Conservation (phyloP, 208 protist species). For the Wallacemonas collosoma region DNA sequence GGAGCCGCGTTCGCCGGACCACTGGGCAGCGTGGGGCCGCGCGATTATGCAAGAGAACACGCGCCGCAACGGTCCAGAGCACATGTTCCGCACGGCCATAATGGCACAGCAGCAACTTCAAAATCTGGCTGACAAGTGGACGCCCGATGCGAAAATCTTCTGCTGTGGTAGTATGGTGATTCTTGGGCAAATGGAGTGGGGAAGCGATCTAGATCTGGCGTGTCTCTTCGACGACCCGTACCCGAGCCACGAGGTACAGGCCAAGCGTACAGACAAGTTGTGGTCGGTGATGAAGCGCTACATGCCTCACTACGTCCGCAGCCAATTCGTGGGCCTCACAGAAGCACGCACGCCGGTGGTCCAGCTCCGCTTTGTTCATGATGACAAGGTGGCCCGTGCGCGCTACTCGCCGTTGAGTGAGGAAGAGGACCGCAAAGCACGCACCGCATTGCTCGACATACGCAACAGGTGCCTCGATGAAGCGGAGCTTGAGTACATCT, state of each 20-base stretch:
- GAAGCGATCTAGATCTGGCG: conserved; percentile 89
- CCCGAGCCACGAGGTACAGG: conserved; percentile 73
- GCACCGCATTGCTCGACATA: conserved; percentile 83
- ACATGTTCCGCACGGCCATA: conserved; percentile 87
- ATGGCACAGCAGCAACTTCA: conserved; percentile 83
- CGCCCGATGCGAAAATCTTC: conserved; percentile 90
- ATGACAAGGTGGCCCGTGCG: conserved; percentile 76
- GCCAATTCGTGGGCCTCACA: conserved; percentile 67
- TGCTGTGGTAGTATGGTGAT: conserved; percentile 87
- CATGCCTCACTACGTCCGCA: conserved; percentile 82
- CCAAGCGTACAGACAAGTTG: conserved; percentile 85
- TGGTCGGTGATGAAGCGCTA: conserved; percentile 90
- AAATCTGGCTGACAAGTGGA: conserved; percentile 86
- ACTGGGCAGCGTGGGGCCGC: conserved; percentile 81
- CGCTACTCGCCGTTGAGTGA: conserved; percentile 81
- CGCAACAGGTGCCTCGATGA: conserved; percentile 67
- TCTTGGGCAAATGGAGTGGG: conserved; percentile 91
- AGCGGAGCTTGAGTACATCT: conserved; percentile 84
- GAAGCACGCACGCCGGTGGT: conserved; percentile 88
- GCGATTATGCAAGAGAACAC: conserved; percentile 78
- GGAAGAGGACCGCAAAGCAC: conserved; percentile 84
- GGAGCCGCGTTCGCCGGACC: conserved; percentile 40
- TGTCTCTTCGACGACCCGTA: conserved; percentile 91
- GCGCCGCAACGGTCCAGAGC: conserved; percentile 78
- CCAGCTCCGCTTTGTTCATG: conserved; percentile 79